Evolutionary conservation across 495 filamentous ascomycete genomes (phyloP).

Genomic region (Trichocladium antarcticum): DNA sequence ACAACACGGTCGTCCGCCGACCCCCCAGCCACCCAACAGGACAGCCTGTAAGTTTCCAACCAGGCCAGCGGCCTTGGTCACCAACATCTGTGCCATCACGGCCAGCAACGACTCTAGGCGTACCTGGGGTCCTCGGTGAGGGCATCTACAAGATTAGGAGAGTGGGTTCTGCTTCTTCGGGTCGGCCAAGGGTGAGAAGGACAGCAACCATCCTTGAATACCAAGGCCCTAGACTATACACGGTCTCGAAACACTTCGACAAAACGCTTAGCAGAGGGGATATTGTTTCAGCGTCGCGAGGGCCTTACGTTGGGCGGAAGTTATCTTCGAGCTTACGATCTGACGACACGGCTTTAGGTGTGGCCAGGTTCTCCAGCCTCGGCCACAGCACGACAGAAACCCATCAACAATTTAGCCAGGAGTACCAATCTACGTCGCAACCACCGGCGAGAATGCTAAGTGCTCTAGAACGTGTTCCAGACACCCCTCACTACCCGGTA

Average conservation of each 20-base stretch:
- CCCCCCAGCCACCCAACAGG: slow-evolving; percentile 13
- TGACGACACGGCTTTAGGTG: background rate
- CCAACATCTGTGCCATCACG: slow-evolving; percentile 6
- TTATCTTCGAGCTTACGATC: background rate
- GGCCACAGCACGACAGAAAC: background rate
- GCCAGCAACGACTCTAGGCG: slow-evolving; percentile 14
- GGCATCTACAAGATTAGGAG: slow-evolving; percentile 25
- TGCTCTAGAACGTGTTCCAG: background rate
- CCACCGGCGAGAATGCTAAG: background rate
- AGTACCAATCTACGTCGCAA: background rate
- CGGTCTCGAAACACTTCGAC: slow-evolving; percentile 13
- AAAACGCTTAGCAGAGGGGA: slow-evolving; percentile 7
- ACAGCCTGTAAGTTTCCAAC: background rate
- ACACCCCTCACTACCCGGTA: background rate
- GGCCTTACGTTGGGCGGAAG: background rate
- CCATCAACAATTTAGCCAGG: background rate
- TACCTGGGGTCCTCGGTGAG: slow-evolving; percentile 16
- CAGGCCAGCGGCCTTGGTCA: slow-evolving; percentile 4
- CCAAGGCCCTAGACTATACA: background rate
- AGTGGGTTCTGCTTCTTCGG: slow-evolving; percentile 5
- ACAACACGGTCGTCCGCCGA: background rate
- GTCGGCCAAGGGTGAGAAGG: slow-evolving; percentile 5
- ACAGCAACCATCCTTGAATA: slow-evolving; percentile 1
- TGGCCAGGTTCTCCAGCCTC: background rate
- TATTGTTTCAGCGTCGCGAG: background rate